Conservation (phyloP, 371 early-diverging fungal genomes). For the Lichtheimia corymbifera region DNA sequence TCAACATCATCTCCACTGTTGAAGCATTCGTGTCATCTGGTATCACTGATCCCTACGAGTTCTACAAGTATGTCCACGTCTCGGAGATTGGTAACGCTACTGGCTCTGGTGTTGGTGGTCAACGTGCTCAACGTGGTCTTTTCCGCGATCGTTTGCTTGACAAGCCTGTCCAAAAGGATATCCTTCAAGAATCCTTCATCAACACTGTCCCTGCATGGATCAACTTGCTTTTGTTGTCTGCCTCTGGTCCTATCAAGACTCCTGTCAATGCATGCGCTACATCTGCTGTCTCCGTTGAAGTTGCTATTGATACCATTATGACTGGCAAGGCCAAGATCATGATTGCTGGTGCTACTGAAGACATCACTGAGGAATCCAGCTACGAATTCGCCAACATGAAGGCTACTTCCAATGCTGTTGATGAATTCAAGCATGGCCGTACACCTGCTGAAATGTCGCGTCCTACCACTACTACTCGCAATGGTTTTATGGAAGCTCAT, state of each 20-base stretch:
- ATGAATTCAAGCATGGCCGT: constrained; percentile 87
- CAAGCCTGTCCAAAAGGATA: constrained; percentile 90
- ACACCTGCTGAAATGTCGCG: constrained; percentile 91
- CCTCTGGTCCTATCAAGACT: constrained; percentile 96
- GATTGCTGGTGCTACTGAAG: constrained; percentile 94
- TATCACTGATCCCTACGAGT: constrained; percentile 97
- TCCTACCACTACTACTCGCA: constrained; percentile 88
- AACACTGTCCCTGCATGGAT: constrained; percentile 98
- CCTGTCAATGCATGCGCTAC: constrained; percentile 96
- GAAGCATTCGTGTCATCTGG: constrained; percentile 93
- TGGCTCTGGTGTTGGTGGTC: constrained; percentile 91
- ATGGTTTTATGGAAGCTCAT: constrained; percentile 95
- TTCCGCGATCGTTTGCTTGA: constrained; percentile 82
- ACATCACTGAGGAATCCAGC: constrained; percentile 91
- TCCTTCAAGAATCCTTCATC: constrained; percentile 94
- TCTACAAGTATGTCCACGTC: constrained; percentile 95
- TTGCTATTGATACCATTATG: constrained; percentile 90
- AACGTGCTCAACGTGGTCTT: constrained; percentile 75
- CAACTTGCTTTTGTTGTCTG: constrained; percentile 92
- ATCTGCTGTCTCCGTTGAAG: constrained; percentile 89
- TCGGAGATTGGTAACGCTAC: constrained; percentile 91
- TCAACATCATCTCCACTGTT: constrained; percentile 87
- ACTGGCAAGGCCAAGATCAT: constrained; percentile 94
- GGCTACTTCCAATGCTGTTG: constrained; percentile 87
- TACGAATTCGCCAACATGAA: constrained; percentile 98